These are phyloP conservation scores for Aspergillus ostianus DNA, from an alignment of 495 filamentous ascomycete species.

Conservation along the genomic window DNA sequence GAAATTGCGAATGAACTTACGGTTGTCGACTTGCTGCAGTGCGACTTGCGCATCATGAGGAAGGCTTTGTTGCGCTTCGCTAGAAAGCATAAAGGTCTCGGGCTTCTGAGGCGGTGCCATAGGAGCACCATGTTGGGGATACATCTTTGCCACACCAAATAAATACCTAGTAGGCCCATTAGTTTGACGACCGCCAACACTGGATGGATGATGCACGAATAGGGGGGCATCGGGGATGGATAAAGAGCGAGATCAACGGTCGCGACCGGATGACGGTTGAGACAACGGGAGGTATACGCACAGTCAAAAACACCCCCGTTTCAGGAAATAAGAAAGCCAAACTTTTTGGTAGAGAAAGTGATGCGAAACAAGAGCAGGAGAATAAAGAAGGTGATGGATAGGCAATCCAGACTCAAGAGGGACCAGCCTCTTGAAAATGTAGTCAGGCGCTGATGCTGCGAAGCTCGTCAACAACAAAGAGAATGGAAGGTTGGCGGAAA, in stretches of 20 bases:
- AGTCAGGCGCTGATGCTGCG: slow-evolving; percentile 22
- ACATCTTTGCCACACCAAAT: slow-evolving; percentile 37
- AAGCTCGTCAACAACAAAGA: slow-evolving; percentile 27
- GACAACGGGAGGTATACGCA: slow-evolving; percentile 13
- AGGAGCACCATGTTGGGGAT: slow-evolving; percentile 50
- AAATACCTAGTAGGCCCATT: no score
- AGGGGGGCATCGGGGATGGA: not conserved
- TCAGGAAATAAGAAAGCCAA: slow-evolving; percentile 7
- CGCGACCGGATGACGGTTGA: not conserved
- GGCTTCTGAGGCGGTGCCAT: slow-evolving; percentile 83
- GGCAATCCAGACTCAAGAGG: slow-evolving; percentile 32
- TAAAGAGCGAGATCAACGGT: slow-evolving; percentile 4
- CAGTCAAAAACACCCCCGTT: slow-evolving; percentile 15
- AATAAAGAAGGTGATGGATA: slow-evolving; percentile 15
- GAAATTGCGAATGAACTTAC: slow-evolving; percentile 56
- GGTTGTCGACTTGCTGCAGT: slow-evolving; percentile 95
- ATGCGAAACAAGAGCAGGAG: slow-evolving; percentile 9
- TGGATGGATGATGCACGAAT: not conserved
- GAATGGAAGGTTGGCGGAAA: slow-evolving; percentile 27
- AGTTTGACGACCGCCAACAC: not conserved
- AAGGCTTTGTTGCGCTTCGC: slow-evolving; percentile 91
- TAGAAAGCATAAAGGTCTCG: slow-evolving; percentile 97
- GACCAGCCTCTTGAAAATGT: slow-evolving; percentile 37
- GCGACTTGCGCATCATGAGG: slow-evolving; percentile 97
- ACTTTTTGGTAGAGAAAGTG: slow-evolving; percentile 6